Evolutionary conservation across 225 moss, liverwort and hornwort species (phyloP).

Genomic region (Anthoceros angustus): DNA sequence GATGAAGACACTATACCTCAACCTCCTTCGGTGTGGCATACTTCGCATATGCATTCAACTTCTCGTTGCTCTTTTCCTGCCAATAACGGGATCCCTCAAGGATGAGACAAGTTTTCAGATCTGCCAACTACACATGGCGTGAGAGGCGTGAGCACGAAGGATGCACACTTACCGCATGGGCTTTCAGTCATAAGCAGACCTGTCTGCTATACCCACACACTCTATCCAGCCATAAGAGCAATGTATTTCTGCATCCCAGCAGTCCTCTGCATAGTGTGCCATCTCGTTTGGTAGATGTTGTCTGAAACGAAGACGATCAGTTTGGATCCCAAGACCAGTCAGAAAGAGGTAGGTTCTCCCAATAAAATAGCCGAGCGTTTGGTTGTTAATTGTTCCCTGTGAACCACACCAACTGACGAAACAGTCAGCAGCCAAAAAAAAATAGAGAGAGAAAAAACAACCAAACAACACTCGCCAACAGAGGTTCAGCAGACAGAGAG

Average conservation of each 20-base stretch:
- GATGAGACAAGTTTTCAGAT: background rate
- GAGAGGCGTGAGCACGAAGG: background rate
- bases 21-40: constrained; percentile 35
- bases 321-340: constrained; percentile 68
- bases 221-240: constrained; percentile 99
- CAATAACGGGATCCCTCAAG: constrained; percentile 3
- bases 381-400: constrained; percentile 82
- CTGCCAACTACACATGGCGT: background rate
- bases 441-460: background rate
- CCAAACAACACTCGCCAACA: background rate
- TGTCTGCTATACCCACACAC: constrained; percentile 84
- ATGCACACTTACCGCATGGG: constrained; percentile 47
- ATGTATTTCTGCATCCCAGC: constrained; percentile 94
- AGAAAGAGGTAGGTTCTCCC: constrained; percentile 83
- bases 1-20: constrained; percentile 20
- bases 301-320: constrained; percentile 60
- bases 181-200: constrained; percentile 92
- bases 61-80: constrained; percentile 63
- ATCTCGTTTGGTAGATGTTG: constrained; percentile 89
- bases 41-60: constrained; percentile 46
- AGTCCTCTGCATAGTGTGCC: constrained; percentile 96
- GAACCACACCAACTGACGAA: background rate
- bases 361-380: constrained; percentile 87
- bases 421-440: background rate
- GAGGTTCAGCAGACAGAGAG: background rate